Evolutionary conservation across 2,329 filamentous ascomycete species (phyloP).

Genomic region (Cladobotryum mycophilum): DNA sequence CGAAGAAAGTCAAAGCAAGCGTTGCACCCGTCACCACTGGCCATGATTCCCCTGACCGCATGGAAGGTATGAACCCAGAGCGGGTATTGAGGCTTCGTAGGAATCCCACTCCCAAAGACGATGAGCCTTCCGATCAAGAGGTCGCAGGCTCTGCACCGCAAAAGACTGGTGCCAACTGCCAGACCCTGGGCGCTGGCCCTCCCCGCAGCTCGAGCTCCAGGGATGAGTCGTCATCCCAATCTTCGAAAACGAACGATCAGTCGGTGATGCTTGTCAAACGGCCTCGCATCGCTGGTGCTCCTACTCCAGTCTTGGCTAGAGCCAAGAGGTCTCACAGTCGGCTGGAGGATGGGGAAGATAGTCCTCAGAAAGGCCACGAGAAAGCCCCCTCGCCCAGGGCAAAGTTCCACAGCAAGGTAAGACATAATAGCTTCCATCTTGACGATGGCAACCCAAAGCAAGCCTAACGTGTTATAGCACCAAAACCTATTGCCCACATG

Average conservation of each 20-base stretch:
- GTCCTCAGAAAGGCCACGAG: background rate
- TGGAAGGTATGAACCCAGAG: slow-evolving; percentile 22
- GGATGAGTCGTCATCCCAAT: background rate
- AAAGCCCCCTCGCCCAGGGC: no score
- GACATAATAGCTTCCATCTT: background rate
- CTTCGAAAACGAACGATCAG: background rate
- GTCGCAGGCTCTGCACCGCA: background rate
- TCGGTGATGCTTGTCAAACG: background rate
- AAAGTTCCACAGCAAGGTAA: background rate
- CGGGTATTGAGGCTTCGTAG: slow-evolving; percentile 19
- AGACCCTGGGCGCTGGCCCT: background rate
- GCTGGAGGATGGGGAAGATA: background rate
- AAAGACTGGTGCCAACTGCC: slow-evolving; percentile 4
- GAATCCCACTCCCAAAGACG: background rate
- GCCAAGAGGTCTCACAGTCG: slow-evolving; percentile 2
- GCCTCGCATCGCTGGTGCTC: background rate
- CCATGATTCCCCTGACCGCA: background rate
- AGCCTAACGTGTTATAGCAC: slow-evolving; percentile 6
- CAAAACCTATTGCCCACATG: slow-evolving; percentile 8
- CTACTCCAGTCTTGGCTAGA: background rate
- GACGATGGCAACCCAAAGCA: no score
- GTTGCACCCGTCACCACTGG: no score
- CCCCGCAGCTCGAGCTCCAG: background rate
- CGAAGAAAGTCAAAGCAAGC: no score
- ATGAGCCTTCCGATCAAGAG: background rate